Evolutionary conservation across 768 basidiomycete species (phyloP).

Genomic region (Lactarius quietus): DNA sequence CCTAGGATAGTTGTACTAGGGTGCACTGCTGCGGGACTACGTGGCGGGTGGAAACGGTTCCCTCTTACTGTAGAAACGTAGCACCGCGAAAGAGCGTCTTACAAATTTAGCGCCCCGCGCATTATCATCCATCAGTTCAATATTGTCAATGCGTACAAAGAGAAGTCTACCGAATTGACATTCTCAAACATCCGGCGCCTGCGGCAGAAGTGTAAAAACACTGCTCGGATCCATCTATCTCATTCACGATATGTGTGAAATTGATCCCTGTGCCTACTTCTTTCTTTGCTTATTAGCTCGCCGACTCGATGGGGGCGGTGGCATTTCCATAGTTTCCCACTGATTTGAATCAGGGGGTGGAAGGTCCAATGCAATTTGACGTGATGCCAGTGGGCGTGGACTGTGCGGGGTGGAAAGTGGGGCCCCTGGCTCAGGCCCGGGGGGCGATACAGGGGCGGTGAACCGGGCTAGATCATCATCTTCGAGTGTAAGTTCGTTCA

Average conservation of each 20-base stretch:
- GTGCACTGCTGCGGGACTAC: neutral
- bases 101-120: neutral
- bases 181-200: neutral
- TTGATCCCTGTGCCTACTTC: slow-evolving; percentile 6
- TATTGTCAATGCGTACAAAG: neutral
- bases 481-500: slow-evolving; percentile 39
- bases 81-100: neutral
- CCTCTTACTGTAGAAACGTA: neutral
- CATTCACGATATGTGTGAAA: neutral
- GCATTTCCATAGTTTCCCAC: slow-evolving; percentile 35
- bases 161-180: neutral
- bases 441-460: slow-evolving; percentile 10
- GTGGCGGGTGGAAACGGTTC: neutral
- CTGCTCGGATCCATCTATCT: too few relatives aligned
- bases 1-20: slow-evolving; percentile 21
- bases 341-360: slow-evolving; percentile 39
- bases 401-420: neutral
- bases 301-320: slow-evolving; percentile 22
- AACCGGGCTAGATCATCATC: slow-evolving; percentile 3
- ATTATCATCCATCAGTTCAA: too few relatives aligned
- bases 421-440: slow-evolving; percentile 1
- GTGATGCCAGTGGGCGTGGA: neutral
- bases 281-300: slow-evolving; percentile 16
- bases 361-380: slow-evolving; percentile 30
- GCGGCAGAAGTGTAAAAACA: neutral